Percentiles rank a stretch among this genome's conserved stretches.
Conservation (phyloP, 768 basidiomycete genomes). For the Mycena belliarum region DNA sequence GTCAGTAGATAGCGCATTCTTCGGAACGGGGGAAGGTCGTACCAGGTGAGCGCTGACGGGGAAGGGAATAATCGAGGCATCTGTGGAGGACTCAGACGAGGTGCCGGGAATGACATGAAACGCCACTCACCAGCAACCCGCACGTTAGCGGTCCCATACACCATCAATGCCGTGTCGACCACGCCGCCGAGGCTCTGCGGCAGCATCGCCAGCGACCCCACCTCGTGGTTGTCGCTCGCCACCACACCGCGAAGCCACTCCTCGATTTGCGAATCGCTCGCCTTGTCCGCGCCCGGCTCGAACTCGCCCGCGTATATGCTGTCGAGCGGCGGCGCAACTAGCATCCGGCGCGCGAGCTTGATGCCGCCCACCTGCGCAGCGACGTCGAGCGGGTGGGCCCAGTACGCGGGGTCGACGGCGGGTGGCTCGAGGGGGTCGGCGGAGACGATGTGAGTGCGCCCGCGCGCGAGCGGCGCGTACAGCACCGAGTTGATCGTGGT, state of each 20-base stretch:
- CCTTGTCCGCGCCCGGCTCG: slow-evolving; percentile 30
- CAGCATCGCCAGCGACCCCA: slow-evolving; percentile 42
- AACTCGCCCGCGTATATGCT: slow-evolving; percentile 32
- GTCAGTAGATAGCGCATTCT: neutral
- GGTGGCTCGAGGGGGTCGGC: slow-evolving; percentile 43
- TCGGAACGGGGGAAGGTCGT: too few relatives aligned
- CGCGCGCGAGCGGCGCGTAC: slow-evolving; percentile 43
- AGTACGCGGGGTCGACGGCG: slow-evolving; percentile 51
- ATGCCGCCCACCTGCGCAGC: slow-evolving; percentile 33
- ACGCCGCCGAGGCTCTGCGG: slow-evolving; percentile 40
- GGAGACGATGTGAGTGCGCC: slow-evolving; percentile 47
- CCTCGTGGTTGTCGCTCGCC: slow-evolving; percentile 35
- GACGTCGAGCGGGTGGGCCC: slow-evolving; percentile 34
- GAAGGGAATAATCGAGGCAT: slow-evolving; percentile 36
- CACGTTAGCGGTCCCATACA: slow-evolving; percentile 38
- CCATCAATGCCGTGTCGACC: slow-evolving; percentile 35
- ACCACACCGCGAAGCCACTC: slow-evolving; percentile 29
- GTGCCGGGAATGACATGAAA: too few relatives aligned
- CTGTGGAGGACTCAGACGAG: slow-evolving; percentile 2
- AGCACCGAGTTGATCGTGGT: slow-evolving; percentile 35
- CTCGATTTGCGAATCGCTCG: slow-evolving; percentile 24
- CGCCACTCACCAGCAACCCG: slow-evolving; percentile 33
- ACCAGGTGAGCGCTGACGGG: slow-evolving; percentile 35
- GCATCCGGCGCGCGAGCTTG: slow-evolving; percentile 33
- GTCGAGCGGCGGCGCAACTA: slow-evolving; percentile 30